Percentiles rank a stretch among this genome's conserved stretches.
These are phyloP conservation scores for Cladosporium austrohemisphaericum DNA, from an alignment of 2,329 filamentous ascomycete species.

Conservation along the genomic window DNA sequence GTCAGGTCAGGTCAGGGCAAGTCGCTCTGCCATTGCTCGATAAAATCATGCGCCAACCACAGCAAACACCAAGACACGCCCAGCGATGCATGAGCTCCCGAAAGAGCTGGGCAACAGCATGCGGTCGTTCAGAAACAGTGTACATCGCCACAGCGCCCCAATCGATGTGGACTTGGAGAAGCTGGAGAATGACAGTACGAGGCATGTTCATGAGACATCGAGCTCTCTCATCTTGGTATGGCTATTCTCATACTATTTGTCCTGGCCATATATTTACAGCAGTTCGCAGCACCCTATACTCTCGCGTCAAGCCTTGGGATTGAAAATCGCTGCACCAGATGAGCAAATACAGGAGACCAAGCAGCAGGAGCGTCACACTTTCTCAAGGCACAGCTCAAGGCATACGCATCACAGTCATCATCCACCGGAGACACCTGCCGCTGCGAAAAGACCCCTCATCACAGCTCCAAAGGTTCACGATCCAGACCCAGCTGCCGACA, in stretches of 20 bases:
- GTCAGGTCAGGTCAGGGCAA: not conserved
- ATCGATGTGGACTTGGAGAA: constrained; percentile 22
- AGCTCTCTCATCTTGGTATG: constrained; percentile 7
- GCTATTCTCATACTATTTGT: not conserved
- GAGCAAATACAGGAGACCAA: not conserved
- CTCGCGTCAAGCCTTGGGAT: not conserved
- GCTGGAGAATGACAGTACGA: constrained; percentile 17
- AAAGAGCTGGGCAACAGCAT: constrained; percentile 28
- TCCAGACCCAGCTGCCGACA: constrained; percentile 26
- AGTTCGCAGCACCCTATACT: constrained; percentile 8
- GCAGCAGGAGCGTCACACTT: not conserved
- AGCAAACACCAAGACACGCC: constrained; percentile 4
- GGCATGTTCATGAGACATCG: not conserved
- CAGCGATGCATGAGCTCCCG: constrained; percentile 32
- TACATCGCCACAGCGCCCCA: constrained; percentile 18
- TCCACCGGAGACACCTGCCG: constrained; percentile 1
- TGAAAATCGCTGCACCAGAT: constrained; percentile 12
- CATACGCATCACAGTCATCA: constrained; percentile 15
- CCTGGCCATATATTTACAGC: not conserved
- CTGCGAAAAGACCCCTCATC: constrained; percentile 15
- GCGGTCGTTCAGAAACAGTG: constrained; percentile 29
- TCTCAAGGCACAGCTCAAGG: constrained; percentile 2
- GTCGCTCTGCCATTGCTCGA: not conserved
- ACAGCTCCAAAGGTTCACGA: constrained; percentile 21
- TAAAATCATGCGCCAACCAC: constrained; percentile 5